Conservation (phyloP, 1,139 yeast species). For the Blastobotrys apis region DNA sequence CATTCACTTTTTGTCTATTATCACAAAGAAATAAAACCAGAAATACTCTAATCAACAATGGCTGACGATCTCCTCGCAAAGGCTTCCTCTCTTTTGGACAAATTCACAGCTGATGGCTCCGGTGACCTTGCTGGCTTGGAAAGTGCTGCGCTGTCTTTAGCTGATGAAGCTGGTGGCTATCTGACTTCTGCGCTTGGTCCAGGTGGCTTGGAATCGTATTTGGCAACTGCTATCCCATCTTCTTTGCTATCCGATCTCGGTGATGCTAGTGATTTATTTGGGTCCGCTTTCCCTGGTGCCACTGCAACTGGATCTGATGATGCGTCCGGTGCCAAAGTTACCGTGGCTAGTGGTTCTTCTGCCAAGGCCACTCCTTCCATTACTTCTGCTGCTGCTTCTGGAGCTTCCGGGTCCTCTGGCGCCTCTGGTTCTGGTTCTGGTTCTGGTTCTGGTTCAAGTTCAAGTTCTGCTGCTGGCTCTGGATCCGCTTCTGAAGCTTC, state of each 20-base stretch:
- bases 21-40: too few species aligned
- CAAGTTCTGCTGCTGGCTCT: slow-evolving; percentile 10
- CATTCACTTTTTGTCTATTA: too few species aligned
- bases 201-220: neutral
- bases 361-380: neutral
- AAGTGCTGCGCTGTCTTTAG: neutral
- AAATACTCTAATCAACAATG: too few species aligned
- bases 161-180: neutral
- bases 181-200: neutral
- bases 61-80: neutral
- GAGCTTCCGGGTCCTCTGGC: too few species aligned
- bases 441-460: neutral
- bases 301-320: neutral
- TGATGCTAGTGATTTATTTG: neutral
- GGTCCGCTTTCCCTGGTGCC: neutral
- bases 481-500: slow-evolving; percentile 8
- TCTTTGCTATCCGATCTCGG: neutral
- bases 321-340: too few species aligned
- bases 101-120: neutral
- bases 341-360: slow-evolving; percentile 1
- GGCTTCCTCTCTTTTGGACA: neutral
- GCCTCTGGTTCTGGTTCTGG: neutral
- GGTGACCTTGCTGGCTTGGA: neutral
- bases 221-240: neutral
- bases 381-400: neutral